A percentile compares a stretch with the other conserved stretches of the same genome.
These are phyloP conservation scores for Thalassiosira profunda DNA, from an alignment of 108 stramenopile genomes.

Conservation along the genomic window DNA sequence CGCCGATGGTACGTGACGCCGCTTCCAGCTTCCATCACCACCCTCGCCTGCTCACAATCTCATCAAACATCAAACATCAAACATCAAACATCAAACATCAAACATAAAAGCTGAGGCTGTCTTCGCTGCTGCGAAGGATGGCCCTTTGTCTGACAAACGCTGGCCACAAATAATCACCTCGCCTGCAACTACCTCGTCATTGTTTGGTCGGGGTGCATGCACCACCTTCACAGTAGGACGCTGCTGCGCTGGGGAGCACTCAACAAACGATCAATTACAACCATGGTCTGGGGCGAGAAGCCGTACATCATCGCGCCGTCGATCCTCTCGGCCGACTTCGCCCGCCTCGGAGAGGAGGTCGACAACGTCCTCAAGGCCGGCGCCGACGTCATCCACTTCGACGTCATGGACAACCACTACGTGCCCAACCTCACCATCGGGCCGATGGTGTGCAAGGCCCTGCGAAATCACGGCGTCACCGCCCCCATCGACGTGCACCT, in stretches of 20 bases:
- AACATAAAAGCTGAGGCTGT: too few relatives aligned
- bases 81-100: too few relatives aligned
- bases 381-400: slow-evolving; percentile 99
- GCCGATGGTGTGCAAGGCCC: slow-evolving; percentile 99
- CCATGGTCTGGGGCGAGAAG: slow-evolving; percentile 88
- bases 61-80: too few relatives aligned
- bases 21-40: too few relatives aligned
- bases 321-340: slow-evolving; percentile 99
- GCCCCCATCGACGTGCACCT: slow-evolving; percentile 99
- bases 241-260: neutral
- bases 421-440: slow-evolving; percentile 99
- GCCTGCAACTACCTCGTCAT: too few relatives aligned
- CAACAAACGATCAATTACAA: slow-evolving; percentile 1
- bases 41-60: too few relatives aligned
- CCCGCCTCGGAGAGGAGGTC: slow-evolving; percentile 96
- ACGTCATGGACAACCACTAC: slow-evolving; percentile 99
- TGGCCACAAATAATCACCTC: too few relatives aligned
- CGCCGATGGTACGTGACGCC: too few relatives aligned
- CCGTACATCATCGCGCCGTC: slow-evolving; percentile 99
- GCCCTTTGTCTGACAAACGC: too few relatives aligned
- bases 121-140: too few relatives aligned
- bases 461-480: slow-evolving; percentile 98
- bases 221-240: slow-evolving; percentile 3
- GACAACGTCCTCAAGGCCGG: slow-evolving; percentile 97
- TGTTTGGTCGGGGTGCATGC: too few relatives aligned